These are phyloP conservation scores for Colletotrichum sp. DNA, from an alignment of 2,329 filamentous ascomycete species.

Conservation along the genomic window DNA sequence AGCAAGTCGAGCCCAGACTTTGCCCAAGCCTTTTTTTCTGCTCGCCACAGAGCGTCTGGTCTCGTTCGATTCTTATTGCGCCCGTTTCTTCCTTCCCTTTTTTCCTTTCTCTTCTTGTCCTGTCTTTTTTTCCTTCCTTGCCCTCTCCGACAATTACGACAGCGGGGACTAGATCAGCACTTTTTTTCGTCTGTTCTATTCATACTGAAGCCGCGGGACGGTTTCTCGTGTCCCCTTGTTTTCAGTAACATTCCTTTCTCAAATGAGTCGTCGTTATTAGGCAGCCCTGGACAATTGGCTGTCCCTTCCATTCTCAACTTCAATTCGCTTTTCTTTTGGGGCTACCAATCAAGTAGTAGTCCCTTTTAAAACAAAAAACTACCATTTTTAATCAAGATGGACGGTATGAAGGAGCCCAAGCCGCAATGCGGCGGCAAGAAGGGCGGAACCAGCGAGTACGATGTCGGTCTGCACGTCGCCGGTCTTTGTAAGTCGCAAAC, in stretches of 20 bases:
- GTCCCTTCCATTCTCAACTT: constrained; percentile 20
- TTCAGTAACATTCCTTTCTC: constrained; percentile 23
- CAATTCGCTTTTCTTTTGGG: constrained; percentile 21
- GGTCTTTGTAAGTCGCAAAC: constrained; percentile 42
- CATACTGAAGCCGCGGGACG: constrained; percentile 39
- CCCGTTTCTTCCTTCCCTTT: constrained; percentile 26
- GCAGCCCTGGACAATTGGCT: constrained; percentile 25
- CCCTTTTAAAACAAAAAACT: neutral
- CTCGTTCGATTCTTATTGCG: constrained; percentile 16
- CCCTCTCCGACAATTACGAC: constrained; percentile 16
- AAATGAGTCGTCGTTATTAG: constrained; percentile 22
- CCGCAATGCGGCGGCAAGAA: constrained; percentile 41
- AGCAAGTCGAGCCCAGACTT: constrained; percentile 25
- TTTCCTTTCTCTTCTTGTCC: constrained; percentile 25
- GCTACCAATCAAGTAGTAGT: constrained; percentile 12
- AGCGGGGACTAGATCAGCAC: constrained; percentile 3
- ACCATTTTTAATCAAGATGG: constrained; percentile 27
- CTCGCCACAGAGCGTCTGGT: constrained; percentile 10
- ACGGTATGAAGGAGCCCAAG: constrained; percentile 33
- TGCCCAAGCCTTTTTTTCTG: constrained; percentile 23
- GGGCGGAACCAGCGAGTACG: constrained; percentile 39
- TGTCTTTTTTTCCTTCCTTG: constrained; percentile 19
- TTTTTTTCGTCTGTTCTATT: constrained; percentile 21
- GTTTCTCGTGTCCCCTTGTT: constrained; percentile 32
- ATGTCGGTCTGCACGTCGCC: constrained; percentile 43